phyloP scores from a whole-genome alignment of 2,329 filamentous ascomycete species.

The Colletotrichum lentis region DNA sequence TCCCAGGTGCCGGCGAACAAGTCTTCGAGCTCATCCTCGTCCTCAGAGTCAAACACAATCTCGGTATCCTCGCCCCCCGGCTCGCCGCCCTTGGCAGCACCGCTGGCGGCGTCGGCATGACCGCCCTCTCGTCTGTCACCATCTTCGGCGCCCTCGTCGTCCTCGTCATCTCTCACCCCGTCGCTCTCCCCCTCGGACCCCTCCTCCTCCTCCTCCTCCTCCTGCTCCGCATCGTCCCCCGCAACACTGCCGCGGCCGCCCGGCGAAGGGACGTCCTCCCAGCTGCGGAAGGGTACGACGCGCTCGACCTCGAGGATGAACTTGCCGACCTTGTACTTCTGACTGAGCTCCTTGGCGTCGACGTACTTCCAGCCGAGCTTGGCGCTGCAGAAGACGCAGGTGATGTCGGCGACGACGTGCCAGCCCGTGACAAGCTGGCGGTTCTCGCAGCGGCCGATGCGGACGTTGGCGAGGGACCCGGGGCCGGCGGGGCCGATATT shows the following conservation, averaged over 20 bases:
- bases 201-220: conserved; percentile 16
- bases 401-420: conserved; percentile 71
- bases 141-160: too few relatives aligned
- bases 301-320: conserved; percentile 71
- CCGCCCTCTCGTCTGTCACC: conserved; percentile 24
- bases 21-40: conserved; percentile 73
- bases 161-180: conserved; percentile 11
- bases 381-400: conserved; percentile 62
- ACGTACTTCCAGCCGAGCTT: conserved; percentile 75
- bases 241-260: conserved; percentile 27
- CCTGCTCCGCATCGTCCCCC: conserved; percentile 27
- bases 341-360: conserved; percentile 65
- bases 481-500: conserved; percentile 40
- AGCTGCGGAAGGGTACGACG: conserved; percentile 60
- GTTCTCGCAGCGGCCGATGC: conserved; percentile 62
- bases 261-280: conserved; percentile 56
- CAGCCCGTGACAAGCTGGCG: conserved; percentile 68
- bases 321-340: conserved; percentile 74
- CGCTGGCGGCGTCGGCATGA: conserved; percentile 20
- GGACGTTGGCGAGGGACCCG: conserved; percentile 61
- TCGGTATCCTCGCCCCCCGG: conserved; percentile 48
- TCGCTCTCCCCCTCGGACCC: not conserved
- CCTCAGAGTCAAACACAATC: conserved; percentile 67
- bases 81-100: conserved; percentile 8
- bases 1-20: conserved; percentile 71